Percentiles rank a stretch among this genome's conserved stretches.
These are phyloP conservation scores for Coleophoma eucalyptorum DNA, from an alignment of 2,329 filamentous ascomycete species.

Conservation along the genomic window DNA sequence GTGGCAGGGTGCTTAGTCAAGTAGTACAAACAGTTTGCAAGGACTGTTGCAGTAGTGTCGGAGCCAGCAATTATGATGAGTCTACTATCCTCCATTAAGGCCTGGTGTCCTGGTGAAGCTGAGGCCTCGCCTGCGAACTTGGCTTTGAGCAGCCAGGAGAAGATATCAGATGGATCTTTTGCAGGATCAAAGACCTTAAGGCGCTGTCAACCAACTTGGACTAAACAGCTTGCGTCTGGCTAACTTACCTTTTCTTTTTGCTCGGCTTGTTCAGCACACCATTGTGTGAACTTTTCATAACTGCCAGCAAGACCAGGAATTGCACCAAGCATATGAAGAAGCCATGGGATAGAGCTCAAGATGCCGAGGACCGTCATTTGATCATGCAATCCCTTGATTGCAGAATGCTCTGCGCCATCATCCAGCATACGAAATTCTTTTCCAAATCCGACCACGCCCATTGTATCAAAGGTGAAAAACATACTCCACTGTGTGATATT, in stretches of 20 bases:
- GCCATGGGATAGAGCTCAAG: constrained; percentile 21
- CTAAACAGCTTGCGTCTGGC: not conserved
- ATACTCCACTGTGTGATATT: constrained; percentile 35
- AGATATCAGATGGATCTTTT: constrained; percentile 20
- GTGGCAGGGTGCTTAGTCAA: constrained; percentile 4
- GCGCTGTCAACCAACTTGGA: too few relatives aligned
- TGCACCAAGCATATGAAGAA: constrained; percentile 24
- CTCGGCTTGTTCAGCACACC: constrained; percentile 28
- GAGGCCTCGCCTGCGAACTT: constrained; percentile 15
- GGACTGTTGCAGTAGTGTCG: not conserved
- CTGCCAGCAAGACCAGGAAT: constrained; percentile 29
- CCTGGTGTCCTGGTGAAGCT: constrained; percentile 21
- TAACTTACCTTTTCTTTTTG: constrained; percentile 23
- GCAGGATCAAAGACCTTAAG: not conserved
- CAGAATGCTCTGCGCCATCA: constrained; percentile 27
- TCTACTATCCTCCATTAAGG: constrained; percentile 8
- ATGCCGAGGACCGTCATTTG: constrained; percentile 6
- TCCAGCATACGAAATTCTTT: constrained; percentile 35
- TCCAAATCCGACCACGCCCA: constrained; percentile 40
- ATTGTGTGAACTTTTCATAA: constrained; percentile 30
- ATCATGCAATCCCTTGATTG: constrained; percentile 13
- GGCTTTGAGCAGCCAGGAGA: constrained; percentile 26
- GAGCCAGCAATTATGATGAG: constrained; percentile 28
- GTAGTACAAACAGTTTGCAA: constrained; percentile 25
- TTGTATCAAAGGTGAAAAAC: constrained; percentile 39